A percentile compares a stretch with the other conserved stretches of the same genome.
Conservation (phyloP, 2,329 filamentous ascomycete genomes). For the Apiospora rasikravindrae region DNA sequence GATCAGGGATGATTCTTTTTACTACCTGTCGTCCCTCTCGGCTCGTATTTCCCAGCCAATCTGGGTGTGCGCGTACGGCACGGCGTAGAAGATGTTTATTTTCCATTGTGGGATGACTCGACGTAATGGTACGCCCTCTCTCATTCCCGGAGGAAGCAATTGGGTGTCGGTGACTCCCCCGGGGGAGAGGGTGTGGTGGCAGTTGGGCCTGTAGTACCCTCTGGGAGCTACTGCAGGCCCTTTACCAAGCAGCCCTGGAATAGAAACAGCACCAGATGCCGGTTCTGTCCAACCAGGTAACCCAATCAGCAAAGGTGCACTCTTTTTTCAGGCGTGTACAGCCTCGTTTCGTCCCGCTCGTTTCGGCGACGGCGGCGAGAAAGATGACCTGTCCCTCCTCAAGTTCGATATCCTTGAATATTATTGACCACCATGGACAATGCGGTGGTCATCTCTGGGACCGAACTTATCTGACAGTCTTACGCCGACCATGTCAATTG, state of each 20-base stretch:
- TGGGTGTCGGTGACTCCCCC: background rate
- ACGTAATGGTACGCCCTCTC: conserved; percentile 1
- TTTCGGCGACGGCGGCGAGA: background rate
- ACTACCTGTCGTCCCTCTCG: background rate
- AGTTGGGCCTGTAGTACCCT: background rate
- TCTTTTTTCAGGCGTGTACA: background rate
- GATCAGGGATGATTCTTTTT: background rate
- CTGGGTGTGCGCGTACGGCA: background rate
- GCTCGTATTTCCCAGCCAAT: conserved; percentile 7
- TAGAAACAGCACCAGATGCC: background rate
- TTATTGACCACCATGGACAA: background rate
- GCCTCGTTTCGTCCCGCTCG: background rate
- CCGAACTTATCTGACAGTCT: background rate
- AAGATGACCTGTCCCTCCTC: background rate
- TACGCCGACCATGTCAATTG: background rate
- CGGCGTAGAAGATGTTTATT: background rate
- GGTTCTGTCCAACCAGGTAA: background rate
- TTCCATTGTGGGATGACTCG: conserved; percentile 1
- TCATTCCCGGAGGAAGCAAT: background rate
- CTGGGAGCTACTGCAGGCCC: conserved; percentile 7
- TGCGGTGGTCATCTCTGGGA: conserved; percentile 8
- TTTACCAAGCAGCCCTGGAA: conserved; percentile 9
- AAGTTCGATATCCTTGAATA: background rate
- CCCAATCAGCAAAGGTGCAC: background rate
- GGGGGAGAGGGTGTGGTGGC: background rate